These are phyloP conservation scores for Lodderomyces pseudojiufengensis DNA, from an alignment of 1,139 yeast species.

Conservation along the genomic window DNA sequence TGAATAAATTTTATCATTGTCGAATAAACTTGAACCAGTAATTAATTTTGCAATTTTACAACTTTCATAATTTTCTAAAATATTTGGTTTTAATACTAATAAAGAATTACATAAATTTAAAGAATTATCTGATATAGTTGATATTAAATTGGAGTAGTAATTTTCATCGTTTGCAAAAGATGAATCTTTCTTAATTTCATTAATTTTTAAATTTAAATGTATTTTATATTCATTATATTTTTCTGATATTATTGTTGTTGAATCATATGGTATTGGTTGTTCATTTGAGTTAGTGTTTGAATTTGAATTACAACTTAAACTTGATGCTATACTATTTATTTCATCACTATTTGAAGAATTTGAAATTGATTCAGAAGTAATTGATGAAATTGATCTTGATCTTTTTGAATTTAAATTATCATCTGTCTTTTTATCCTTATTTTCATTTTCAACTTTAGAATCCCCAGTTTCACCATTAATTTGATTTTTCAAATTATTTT, in stretches of 20 bases:
- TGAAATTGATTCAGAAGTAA: conserved; percentile 15
- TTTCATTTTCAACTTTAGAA: conserved; percentile 1
- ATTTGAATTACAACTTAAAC: too few species aligned
- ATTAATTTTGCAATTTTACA: conserved; percentile 44
- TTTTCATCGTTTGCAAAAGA: conserved; percentile 18
- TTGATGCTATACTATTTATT: conserved; percentile 22
- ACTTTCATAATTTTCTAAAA: conserved; percentile 35
- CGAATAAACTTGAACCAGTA: conserved; percentile 42
- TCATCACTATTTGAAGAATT: background rate
- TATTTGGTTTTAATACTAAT: conserved; percentile 31
- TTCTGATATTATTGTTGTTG: conserved; percentile 38
- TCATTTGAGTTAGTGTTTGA: too few species aligned
- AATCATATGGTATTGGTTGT: conserved; percentile 36
- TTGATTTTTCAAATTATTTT: conserved; percentile 25
- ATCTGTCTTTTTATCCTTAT: conserved; percentile 6
- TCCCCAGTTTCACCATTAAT: conserved; percentile 15
- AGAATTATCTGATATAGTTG: conserved; percentile 36
- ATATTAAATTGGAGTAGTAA: conserved; percentile 30
- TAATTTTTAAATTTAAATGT: conserved; percentile 20
- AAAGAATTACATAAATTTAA: conserved; percentile 36
- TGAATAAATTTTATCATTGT: conserved; percentile 36
- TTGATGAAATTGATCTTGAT: conserved; percentile 17
- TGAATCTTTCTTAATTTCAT: conserved; percentile 13
- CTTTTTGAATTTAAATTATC: too few species aligned
- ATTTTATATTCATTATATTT: conserved; percentile 28